phyloP scores from a whole-genome alignment of 2,329 filamentous ascomycete species.

The Stagonosporopsis tanaceti region DNA sequence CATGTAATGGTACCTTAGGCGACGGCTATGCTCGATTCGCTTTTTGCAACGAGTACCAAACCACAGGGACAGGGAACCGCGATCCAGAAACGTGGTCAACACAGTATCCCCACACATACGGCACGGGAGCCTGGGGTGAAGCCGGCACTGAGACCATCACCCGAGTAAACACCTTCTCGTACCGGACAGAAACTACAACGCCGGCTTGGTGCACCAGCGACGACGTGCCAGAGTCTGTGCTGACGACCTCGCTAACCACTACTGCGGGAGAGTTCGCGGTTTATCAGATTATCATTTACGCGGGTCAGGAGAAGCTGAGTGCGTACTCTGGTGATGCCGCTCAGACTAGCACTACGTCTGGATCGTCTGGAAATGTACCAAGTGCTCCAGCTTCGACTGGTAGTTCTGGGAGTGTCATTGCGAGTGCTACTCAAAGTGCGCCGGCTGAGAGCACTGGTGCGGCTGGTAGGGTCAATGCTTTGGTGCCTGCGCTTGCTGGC shows the following conservation, averaged over 20 bases:
- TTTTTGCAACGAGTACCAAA: constrained; percentile 3
- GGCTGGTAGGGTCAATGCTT: not conserved
- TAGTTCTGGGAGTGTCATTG: not conserved
- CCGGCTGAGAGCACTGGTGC: constrained; percentile 12
- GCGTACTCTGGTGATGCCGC: not conserved
- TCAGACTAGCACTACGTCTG: not conserved
- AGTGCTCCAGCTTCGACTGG: not conserved
- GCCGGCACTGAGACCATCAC: constrained; percentile 7
- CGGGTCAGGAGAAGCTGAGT: constrained; percentile 16
- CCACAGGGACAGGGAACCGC: not conserved
- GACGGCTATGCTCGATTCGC: constrained; percentile 4
- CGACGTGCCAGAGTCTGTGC: constrained; percentile 1
- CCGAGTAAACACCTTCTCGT: not conserved
- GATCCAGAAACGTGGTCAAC: not conserved
- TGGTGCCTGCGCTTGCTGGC: constrained; percentile 6
- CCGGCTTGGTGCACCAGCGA: constrained; percentile 14
- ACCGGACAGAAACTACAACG: not conserved
- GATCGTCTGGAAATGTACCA: not conserved
- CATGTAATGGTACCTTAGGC: not conserved
- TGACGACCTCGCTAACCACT: not conserved
- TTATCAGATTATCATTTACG: constrained; percentile 14
- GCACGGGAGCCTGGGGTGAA: constrained; percentile 14
- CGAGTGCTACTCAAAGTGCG: not conserved
- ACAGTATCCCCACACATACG: constrained; percentile 6
- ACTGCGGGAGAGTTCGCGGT: not conserved